Conservation (phyloP, 2,329 filamentous ascomycete species). For the Trichoderma sp. region DNA sequence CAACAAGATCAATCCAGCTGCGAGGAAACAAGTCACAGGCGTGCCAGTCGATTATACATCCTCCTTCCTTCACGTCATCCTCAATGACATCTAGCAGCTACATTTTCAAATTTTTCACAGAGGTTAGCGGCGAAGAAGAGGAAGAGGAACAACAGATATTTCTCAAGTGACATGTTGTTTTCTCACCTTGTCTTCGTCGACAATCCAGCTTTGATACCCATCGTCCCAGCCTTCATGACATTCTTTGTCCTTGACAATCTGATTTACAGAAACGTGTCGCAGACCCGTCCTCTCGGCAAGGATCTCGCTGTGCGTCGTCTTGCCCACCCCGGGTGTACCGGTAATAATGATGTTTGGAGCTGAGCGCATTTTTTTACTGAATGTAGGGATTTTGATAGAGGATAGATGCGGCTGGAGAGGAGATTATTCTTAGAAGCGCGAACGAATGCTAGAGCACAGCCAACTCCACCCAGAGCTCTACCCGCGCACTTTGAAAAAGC, state of each 20-base stretch:
- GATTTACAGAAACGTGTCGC: constrained; percentile 83
- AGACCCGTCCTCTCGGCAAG: constrained; percentile 75
- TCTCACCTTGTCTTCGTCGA: constrained; percentile 90
- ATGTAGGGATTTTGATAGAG: neutral
- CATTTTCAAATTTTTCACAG: neutral
- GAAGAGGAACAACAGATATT: neutral
- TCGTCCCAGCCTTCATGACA: constrained; percentile 90
- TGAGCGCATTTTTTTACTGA: constrained; percentile 44
- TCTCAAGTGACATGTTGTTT: constrained; percentile 27
- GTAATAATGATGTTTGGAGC: constrained; percentile 91
- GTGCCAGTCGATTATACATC: constrained; percentile 95
- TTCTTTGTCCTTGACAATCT: constrained; percentile 83
- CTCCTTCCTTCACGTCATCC: constrained; percentile 73
- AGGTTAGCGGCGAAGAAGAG: neutral
- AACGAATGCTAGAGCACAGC: constrained; percentile 2
- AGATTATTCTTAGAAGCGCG: neutral
- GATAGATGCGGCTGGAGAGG: neutral
- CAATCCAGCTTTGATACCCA: constrained; percentile 83
- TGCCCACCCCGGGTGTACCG: constrained; percentile 92
- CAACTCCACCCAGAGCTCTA: constrained; percentile 15
- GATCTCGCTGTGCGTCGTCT: constrained; percentile 87
- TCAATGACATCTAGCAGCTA: constrained; percentile 88
- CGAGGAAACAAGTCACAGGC: constrained; percentile 93
- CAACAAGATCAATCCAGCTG: constrained; percentile 91
- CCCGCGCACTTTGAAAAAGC: neutral